These are phyloP conservation scores for Zostera marina DNA, from an alignment of 116 monocot genomes.

Conservation along the genomic window DNA sequence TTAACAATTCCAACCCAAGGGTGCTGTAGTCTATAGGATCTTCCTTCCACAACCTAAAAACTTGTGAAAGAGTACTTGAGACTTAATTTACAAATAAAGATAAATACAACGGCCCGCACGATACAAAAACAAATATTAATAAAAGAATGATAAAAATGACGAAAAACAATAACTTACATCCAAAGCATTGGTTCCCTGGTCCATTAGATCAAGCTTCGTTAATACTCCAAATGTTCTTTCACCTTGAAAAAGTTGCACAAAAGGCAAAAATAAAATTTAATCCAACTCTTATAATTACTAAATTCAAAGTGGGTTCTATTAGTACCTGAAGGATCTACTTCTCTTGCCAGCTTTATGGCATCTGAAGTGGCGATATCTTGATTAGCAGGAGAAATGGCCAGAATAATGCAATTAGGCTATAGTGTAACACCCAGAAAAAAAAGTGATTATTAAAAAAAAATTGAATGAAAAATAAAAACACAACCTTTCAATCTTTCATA, in stretches of 20 bases:
- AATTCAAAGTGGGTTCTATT: too few relatives aligned
- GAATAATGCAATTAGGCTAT: constrained; percentile 89
- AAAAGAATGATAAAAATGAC: neutral
- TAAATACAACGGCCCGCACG: too few relatives aligned
- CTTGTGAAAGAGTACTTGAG: too few relatives aligned
- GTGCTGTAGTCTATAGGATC: constrained; percentile 86
- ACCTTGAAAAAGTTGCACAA: constrained; percentile 24
- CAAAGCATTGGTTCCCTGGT: constrained; percentile 96
- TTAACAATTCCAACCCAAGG: constrained; percentile 99
- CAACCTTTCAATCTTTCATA: neutral
- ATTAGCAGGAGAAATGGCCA: constrained; percentile 46
- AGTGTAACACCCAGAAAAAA: neutral
- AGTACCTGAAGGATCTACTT: constrained; percentile 89
- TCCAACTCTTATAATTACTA: too few relatives aligned
- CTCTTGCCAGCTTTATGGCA: constrained; percentile 92
- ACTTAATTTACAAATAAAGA: too few relatives aligned
- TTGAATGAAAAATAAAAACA: neutral
- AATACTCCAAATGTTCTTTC: constrained; percentile 98
- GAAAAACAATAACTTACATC: constrained; percentile 41
- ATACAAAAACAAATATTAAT: neutral
- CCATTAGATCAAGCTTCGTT: constrained; percentile 99
- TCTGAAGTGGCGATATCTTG: constrained; percentile 99
- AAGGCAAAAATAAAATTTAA: neutral
- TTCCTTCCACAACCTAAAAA: constrained; percentile 85
- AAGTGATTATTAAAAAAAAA: neutral